Base-by-base conservation (phyloP, 176 grass and related monocot species). In the Neostapfia colusana region DNA sequence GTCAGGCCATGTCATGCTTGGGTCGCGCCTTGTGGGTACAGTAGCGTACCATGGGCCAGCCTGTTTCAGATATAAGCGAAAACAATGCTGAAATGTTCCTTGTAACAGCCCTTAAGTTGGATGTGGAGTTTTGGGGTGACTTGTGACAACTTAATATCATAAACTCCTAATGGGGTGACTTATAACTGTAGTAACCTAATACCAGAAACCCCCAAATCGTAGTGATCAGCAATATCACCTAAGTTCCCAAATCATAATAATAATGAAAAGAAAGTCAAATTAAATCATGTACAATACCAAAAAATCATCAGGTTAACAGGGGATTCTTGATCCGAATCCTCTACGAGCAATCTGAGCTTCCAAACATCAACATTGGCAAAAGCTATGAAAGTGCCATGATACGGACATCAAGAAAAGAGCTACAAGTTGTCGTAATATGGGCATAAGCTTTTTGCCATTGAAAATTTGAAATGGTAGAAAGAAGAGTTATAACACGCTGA, bases 71-170 rank as follows among this genome's bases (percentile, higher is more conserved):
- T 44, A 44, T 44, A 44, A 44, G 10, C 11, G 73, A 68, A 91
- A 70, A 78, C 72, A 88, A 81, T 23, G 77, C 65, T 5, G 89
- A 74, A 51, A 87, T 80, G 56, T 84, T 78, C 72, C 28, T 85
- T 83, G 43, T 78, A 87, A 67, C 39, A 78, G 46, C 88, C 89
- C 50, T 85, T 82, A 50, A 91, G 72, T 55, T 77, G 43, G 70
- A 79, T 85, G 67, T 87, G 80, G 16, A 67, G 77, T 15, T 82
- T 63, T 88, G 81, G 13, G 68, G 81, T 73, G 42, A 91, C 79
- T 88, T 91, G 27, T 24, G 81, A 73, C 82, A 81, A 63, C 10
- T 2, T 75, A 85, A 24, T n/a, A n/a, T 65, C 25, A 78, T 43
- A 48, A 18, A 49, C 46, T 13, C 7, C 45, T 60, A 61, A 6